Evolutionary conservation across 208 protist species (phyloP), one percentile per base, ranked within the genome.

Genomic region (Angomonas ambiguus): DNA sequence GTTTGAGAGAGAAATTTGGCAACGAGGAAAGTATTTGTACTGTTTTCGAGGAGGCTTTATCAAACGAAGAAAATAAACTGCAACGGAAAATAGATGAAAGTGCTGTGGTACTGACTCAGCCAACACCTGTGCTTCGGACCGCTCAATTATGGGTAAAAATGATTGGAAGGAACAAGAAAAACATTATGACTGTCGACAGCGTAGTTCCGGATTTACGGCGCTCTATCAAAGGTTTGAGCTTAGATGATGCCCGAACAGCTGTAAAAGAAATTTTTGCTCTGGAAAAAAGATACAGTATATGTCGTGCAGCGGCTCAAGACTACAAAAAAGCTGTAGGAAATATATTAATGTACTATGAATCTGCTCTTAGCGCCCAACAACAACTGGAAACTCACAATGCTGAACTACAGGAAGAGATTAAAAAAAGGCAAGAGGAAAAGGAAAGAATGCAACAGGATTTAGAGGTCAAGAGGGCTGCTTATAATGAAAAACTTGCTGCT

Each of bases 391-490:
- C 25, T 3, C 11, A 31, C 3, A 30, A 59, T 35, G 30, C 6
- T 2, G 11, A 11, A 3, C 53, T 59, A 5, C 6, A 11, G 30
- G 53, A 59, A n/a, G 57, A 35, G 24, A 33, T 33, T 2, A 5
- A 10, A 22, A 33, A 2, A 18, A 24, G 18, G 31, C 8, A 35
- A 33, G 31, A 2, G 2, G 31, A 10, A 20, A 10, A 2, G 48
- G 32, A 57, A 13, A 41, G 45, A 38, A 32, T 62, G 65, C 65
- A 70, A 28, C 34, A 34, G 27, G 60, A 24, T 41, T 42, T 60
- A 34, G 57, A 62, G 57, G 35, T 25, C 42, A 71, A 79, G 41
- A 76, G 80, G 10, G 75, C 77, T 55, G 62, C 73, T 6, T 65
- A 80, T 22, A 70, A 69, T 2, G 61, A 53, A 55, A 30, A 45